Conservation (phyloP, 2,329 filamentous ascomycete species). For the Arachnomyces sp. region DNA sequence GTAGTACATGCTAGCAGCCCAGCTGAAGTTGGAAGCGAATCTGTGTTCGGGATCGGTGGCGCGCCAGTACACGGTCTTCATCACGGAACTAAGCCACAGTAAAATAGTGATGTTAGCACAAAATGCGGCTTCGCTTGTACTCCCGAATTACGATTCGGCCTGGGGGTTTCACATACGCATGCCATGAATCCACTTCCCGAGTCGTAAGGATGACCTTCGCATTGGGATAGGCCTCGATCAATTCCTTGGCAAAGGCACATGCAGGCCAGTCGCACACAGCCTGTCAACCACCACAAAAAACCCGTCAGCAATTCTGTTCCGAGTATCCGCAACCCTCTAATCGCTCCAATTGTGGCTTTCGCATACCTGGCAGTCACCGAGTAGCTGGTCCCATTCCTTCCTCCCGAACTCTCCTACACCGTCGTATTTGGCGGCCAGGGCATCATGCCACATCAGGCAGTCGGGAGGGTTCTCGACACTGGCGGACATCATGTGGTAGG, state of each 20-base stretch:
- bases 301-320: conserved; percentile 3
- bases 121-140: no score
- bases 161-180: conserved; percentile 29
- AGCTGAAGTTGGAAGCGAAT: conserved; percentile 49
- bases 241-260: conserved; percentile 58
- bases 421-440: conserved; percentile 55
- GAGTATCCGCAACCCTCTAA: not conserved
- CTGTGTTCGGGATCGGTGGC: conserved; percentile 55
- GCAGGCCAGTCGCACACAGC: conserved; percentile 63
- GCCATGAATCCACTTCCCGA: conserved; percentile 58
- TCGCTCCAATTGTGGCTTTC: not conserved
- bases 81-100: conserved; percentile 40
- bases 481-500: conserved; percentile 66
- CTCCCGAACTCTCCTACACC: conserved; percentile 55
- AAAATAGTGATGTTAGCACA: not conserved
- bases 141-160: not conserved
- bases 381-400: conserved; percentile 60
- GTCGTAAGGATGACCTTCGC: conserved; percentile 63
- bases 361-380: conserved; percentile 50
- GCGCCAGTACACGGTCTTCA: conserved; percentile 62
- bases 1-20: conserved; percentile 60
- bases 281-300: no score
- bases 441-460: conserved; percentile 62
- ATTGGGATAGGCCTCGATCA: conserved; percentile 63
- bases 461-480: conserved; percentile 61